Evolutionary conservation across 1,284 basidiomycete genomes (phyloP).

Genomic region (Malassezia arunalokei): DNA sequence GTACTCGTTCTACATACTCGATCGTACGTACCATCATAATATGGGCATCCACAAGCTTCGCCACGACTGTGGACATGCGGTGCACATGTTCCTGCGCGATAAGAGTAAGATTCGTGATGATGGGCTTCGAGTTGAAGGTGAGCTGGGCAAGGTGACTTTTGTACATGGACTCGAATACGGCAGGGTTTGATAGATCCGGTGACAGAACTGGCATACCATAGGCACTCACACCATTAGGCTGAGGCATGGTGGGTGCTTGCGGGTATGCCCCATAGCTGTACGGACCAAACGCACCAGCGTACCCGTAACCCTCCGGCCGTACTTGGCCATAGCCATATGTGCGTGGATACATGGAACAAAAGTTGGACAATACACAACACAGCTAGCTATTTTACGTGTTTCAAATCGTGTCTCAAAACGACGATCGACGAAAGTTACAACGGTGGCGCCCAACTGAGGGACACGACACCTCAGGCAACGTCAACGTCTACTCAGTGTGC

Average conservation of each 20-base stretch:
- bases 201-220: background rate
- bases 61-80: constrained; percentile 64
- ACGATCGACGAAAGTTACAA: too few relatives aligned
- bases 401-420: too few relatives aligned
- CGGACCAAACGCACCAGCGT: background rate
- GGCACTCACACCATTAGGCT: background rate
- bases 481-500: background rate
- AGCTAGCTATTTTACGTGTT: background rate
- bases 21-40: constrained; percentile 54
- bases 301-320: constrained; percentile 1
- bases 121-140: constrained; percentile 86
- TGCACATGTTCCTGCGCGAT: constrained; percentile 76
- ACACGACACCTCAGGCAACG: too few relatives aligned
- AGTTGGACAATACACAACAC: background rate
- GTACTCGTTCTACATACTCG: background rate
- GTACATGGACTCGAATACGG: constrained; percentile 57
- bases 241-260: background rate
- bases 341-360: constrained; percentile 5
- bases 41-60: constrained; percentile 74
- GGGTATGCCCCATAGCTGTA: background rate
- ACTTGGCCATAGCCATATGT: constrained; percentile 3
- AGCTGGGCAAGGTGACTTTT: constrained; percentile 64
- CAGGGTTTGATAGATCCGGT: constrained; percentile 48
- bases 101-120: constrained; percentile 89
- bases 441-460: too few relatives aligned